Evolutionary conservation across 2,329 filamentous ascomycete species (phyloP), one percentile per base, ranked within the genome.

Genomic region (Talaromyces piceae): DNA sequence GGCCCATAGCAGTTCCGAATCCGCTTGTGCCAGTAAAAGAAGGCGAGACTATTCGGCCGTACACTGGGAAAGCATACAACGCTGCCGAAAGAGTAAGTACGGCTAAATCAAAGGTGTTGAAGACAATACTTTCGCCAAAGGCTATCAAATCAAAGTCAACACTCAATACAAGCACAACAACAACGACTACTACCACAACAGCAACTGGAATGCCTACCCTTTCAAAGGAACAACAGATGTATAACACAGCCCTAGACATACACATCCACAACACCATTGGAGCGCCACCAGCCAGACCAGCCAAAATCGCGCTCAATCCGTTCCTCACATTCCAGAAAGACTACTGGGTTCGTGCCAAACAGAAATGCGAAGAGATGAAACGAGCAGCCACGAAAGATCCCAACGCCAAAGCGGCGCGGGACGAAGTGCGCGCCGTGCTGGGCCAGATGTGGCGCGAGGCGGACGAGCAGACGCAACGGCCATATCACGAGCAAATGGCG

Each of bases 401-500:
- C 1, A 77, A 80, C 41, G 83, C 85, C 5, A 94, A 89, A 59
- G 79, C 78, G 2, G 73, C 76, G 2, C 77, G 80, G 39, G 78
- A 83, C 61, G 88, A 95, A 62, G 87, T 97, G 51, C 87, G 93
- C 28, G 81, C 84, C 47, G 88, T 90, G 65, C 81, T 93, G 8
- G 91, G 91, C 25, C 85, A 86, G 63, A 91, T 93, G 84, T 98
- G 93, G 93, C 88, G 86, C 59, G 86, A 87, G 46, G 83, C 87
- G 0, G 70, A 77, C 1, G 76, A 82, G 5, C 86, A 87, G 41
- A 79, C 83, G 59, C 88, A 86, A 62, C 78, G 79, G 63, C 91
- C 90, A 1, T 97, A 87, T 62, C 79, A 91, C 45, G 84, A 89
- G 25, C 78, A 84, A 64, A 87, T 87, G 3, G 77, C 83, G 50